phyloP scores from a whole-genome alignment of 176 grass and related monocot genomes.

The Typha latifolia region DNA sequence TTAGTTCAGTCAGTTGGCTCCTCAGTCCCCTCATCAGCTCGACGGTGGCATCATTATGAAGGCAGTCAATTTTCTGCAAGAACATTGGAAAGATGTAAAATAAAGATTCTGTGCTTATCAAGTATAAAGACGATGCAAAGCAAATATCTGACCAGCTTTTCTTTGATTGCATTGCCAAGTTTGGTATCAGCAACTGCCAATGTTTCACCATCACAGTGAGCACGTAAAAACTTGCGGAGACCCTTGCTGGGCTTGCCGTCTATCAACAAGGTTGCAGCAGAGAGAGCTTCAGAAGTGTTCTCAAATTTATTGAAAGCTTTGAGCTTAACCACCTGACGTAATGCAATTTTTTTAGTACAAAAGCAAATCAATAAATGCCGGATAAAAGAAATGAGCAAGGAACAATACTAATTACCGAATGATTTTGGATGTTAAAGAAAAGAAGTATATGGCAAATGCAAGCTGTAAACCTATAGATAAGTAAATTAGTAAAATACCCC shows the following conservation, averaged over 20 bases:
- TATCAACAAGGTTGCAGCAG: constrained; percentile 63
- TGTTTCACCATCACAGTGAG: constrained; percentile 75
- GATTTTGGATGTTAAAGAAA: too few relatives aligned
- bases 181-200: constrained; percentile 88
- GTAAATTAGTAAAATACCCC: too few relatives aligned
- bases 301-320: constrained; percentile 97
- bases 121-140: not conserved
- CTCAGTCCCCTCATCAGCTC: constrained; percentile 88
- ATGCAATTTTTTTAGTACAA: not conserved
- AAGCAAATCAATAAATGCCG: too few relatives aligned
- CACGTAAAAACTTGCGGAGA: constrained; percentile 70
- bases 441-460: too few relatives aligned
- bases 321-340: constrained; percentile 79
- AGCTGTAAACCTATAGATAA: too few relatives aligned
- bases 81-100: not conserved
- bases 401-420: too few relatives aligned
- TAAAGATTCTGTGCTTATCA: not conserved
- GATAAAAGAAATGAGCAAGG: not conserved
- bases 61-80: constrained; percentile 81
- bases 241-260: constrained; percentile 94
- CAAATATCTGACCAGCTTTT: constrained; percentile 48
- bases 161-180: constrained; percentile 80
- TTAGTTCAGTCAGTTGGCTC: constrained; percentile 71
- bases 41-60: constrained; percentile 76
- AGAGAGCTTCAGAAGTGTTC: constrained; percentile 84